Evolutionary conservation across 1,284 basidiomycete species (phyloP), one percentile per base, ranked within the genome.

Genomic region (Tilletia indica): DNA sequence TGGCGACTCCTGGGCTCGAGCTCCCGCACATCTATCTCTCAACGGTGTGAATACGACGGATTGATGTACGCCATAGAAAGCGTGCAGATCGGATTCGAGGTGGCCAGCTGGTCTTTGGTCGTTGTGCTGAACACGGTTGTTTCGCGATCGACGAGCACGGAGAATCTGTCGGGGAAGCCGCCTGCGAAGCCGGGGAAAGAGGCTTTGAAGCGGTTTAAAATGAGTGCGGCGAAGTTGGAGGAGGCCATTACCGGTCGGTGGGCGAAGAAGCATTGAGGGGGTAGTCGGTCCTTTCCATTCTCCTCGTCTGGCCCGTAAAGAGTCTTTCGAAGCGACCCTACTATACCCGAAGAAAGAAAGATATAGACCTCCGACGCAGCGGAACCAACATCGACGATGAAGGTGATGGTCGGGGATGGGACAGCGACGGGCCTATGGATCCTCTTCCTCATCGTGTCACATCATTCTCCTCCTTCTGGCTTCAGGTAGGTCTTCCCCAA

Each of bases 121-220:
- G 61, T 64, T 3, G 19, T 38, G 34, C 36, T 38, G 31, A 64
- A 42, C 61, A 64, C 61, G 61, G 19, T 64, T 38, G 31, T 34
- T 12, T 36, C 36, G 2, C 36, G 31, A 5, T 34, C 31, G 4
- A 64, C 61, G 34, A 64, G 61, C 61, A 64, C 61, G 34, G 61
- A 64, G 61, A 64, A 64, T 21, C 61, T 64, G 61, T 25, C 61
- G 6, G 61, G 61, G 16, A 34, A 38, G 36, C 61, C 61, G 31
- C 61, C 61, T 11, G 14, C 36, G n/a, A 25, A 39, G 31, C 61
- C 61, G 25, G 36, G 16, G 36, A 64, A 16, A n/a, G 61, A 34
- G 31, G 31, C 61, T 31, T 25, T 12, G 34, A 36, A 64, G 16
- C 21, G 4, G 4, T 42, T 64, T n/a, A 19, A 36, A 14, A 34